These are phyloP conservation scores for Aspergillus campestris DNA, from an alignment of 495 filamentous ascomycete genomes.

Conservation along the genomic window DNA sequence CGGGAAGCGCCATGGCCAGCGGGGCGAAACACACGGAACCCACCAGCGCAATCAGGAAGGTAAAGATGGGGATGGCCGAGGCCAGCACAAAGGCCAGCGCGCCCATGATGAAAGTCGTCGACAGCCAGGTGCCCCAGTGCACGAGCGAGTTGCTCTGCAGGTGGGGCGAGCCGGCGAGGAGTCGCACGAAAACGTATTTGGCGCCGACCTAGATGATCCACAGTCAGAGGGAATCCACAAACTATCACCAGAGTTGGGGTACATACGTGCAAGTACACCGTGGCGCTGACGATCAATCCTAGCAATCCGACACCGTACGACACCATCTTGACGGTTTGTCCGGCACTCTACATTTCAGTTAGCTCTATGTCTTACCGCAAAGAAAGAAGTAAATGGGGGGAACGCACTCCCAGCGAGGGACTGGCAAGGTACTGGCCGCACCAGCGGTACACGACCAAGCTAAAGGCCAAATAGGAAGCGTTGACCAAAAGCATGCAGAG, in stretches of 20 bases:
- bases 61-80: constrained; percentile 59
- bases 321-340: constrained; percentile 48
- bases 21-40: constrained; percentile 24
- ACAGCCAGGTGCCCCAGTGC: constrained; percentile 41
- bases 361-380: too few relatives aligned
- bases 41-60: constrained; percentile 43
- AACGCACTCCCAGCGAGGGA: constrained; percentile 49
- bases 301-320: constrained; percentile 69
- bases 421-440: constrained; percentile 55
- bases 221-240: too few relatives aligned
- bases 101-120: constrained; percentile 43
- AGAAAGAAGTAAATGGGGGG: too few relatives aligned
- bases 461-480: constrained; percentile 46
- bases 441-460: constrained; percentile 55
- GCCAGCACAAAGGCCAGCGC: constrained; percentile 56
- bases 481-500: constrained; percentile 53
- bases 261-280: constrained; percentile 53
- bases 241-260: not conserved
- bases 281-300: constrained; percentile 43
- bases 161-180: constrained; percentile 41
- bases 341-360: constrained; percentile 34
- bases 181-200: constrained; percentile 54
- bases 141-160: constrained; percentile 45
- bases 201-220: constrained; percentile 21
- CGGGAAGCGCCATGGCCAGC: constrained; percentile 28